A percentile compares a stretch with the other conserved stretches of the same genome.
Evolutionary conservation across 371 early-diverging fungal genomes (phyloP).

Genomic region (Mortierella sp.): DNA sequence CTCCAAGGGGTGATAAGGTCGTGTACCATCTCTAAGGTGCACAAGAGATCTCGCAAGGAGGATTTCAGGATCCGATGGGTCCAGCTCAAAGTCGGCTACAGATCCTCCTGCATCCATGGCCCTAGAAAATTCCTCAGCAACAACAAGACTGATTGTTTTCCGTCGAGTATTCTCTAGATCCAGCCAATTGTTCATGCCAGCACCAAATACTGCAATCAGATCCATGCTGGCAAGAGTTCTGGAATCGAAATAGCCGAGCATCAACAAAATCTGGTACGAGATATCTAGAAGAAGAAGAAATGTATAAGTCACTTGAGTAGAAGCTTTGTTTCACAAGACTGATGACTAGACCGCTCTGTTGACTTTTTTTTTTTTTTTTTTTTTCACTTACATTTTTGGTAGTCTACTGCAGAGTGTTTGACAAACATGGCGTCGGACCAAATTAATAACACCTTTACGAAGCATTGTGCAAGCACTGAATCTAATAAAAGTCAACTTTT

Average conservation of each 20-base stretch:
- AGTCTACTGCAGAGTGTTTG: conserved; percentile 31
- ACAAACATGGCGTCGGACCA: conserved; percentile 47
- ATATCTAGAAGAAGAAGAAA: conserved; percentile 14
- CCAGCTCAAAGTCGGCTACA: conserved; percentile 37
- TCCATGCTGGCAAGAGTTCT: conserved; percentile 15
- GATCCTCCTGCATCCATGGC: conserved; percentile 23
- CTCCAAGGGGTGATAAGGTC: conserved; percentile 7
- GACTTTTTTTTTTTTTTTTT: too few species aligned
- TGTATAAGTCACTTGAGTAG: background rate
- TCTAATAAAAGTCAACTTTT: conserved; percentile 2
- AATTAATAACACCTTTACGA: conserved; percentile 25
- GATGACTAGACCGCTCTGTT: too few species aligned
- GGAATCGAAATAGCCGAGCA: conserved; percentile 27
- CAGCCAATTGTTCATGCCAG: conserved; percentile 34
- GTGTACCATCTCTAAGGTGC: conserved; percentile 23
- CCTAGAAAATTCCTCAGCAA: conserved; percentile 41
- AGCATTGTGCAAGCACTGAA: conserved; percentile 17
- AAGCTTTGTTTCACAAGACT: background rate
- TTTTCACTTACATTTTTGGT: conserved; percentile 39
- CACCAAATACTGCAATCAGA: conserved; percentile 13
- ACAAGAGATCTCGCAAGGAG: conserved; percentile 30
- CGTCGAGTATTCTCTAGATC: conserved; percentile 21
- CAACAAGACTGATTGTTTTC: conserved; percentile 31
- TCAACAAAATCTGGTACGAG: conserved; percentile 31
- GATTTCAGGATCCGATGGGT: conserved; percentile 19